phyloP scores from a whole-genome alignment of 2,329 filamentous ascomycete genomes.

The Fusarium luffae region DNA sequence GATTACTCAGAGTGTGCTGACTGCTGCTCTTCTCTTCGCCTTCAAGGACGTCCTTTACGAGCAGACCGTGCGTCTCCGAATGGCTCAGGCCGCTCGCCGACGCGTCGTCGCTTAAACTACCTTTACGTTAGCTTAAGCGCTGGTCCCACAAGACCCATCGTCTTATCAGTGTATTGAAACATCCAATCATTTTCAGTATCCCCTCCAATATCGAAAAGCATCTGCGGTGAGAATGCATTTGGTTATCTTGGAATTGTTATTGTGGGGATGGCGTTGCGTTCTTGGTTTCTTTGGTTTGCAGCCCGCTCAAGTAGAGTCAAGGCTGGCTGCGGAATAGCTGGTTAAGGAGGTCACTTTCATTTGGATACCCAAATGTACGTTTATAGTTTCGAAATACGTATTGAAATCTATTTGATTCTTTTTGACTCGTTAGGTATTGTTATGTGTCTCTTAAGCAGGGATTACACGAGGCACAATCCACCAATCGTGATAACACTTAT shows the following conservation, averaged over 20 bases:
- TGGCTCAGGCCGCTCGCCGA: constrained; percentile 55
- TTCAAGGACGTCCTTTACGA: constrained; percentile 98
- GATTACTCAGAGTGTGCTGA: constrained; percentile 95
- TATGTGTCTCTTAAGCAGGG: constrained; percentile 15
- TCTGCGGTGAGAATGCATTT: constrained; percentile 28
- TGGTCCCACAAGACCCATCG: constrained; percentile 1
- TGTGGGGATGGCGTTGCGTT: constrained; percentile 31
- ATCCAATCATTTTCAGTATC: constrained; percentile 13
- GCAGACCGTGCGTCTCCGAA: constrained; percentile 75
- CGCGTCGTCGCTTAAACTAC: constrained; percentile 48
- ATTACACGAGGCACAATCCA: constrained; percentile 70
- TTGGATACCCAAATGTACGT: constrained; percentile 45
- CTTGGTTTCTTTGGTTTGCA: constrained; percentile 7
- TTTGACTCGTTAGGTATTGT: neutral
- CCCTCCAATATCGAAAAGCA: constrained; percentile 24
- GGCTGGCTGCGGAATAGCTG: constrained; percentile 10
- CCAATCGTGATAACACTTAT: constrained; percentile 70
- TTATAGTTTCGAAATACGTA: constrained; percentile 34
- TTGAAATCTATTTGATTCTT: constrained; percentile 24
- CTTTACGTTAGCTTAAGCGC: constrained; percentile 7
- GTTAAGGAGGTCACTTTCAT: constrained; percentile 29
- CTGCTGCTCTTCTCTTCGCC: constrained; percentile 94
- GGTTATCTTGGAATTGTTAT: constrained; percentile 18
- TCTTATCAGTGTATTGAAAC: constrained; percentile 15
- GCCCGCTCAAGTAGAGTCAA: constrained; percentile 12